phyloP scores from a whole-genome alignment of 177 flowering plant genomes.

The Vitis hybrid region DNA sequence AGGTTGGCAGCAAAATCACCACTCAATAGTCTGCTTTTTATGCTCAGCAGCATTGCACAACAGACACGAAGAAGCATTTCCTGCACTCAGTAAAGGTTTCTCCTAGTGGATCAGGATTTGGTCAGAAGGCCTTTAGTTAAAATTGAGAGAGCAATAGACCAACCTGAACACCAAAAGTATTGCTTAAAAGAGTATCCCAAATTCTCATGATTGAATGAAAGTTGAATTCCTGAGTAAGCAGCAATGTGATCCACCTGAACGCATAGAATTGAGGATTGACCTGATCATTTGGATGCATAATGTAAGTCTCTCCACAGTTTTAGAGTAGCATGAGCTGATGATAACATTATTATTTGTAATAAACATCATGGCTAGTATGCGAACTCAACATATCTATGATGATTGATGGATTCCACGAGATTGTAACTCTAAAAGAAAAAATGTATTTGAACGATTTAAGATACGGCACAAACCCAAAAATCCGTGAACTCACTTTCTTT shows the following conservation, averaged over 20 bases:
- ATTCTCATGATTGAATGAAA: conserved; percentile 56
- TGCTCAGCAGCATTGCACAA: conserved; percentile 71
- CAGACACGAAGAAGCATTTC: conserved; percentile 70
- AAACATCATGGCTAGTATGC: not conserved
- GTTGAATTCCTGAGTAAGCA: conserved; percentile 69
- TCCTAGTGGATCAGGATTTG: not conserved
- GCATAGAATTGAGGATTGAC: conserved; percentile 72
- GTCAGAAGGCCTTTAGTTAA: not conserved
- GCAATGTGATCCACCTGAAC: conserved; percentile 76
- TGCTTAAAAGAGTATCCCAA: conserved; percentile 72
- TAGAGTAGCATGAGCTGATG: not conserved
- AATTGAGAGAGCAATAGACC: conserved; percentile 15
- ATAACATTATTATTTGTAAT: not conserved
- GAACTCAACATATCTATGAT: not conserved
- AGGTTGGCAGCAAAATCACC: conserved; percentile 66
- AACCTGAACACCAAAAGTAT: conserved; percentile 71
- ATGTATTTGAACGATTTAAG: not conserved
- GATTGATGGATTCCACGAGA: not conserved
- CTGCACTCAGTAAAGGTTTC: conserved; percentile 24
- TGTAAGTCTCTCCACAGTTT: not conserved
- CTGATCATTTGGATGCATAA: conserved; percentile 31
- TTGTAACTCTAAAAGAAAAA: not conserved
- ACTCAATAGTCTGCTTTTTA: conserved; percentile 47
- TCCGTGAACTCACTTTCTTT: not conserved
- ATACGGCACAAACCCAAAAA: not conserved